A percentile compares a stretch with the other conserved stretches of the same genome.
These are phyloP conservation scores for Luffa acutangula DNA, from an alignment of 306 rosid genomes.

Conservation along the genomic window DNA sequence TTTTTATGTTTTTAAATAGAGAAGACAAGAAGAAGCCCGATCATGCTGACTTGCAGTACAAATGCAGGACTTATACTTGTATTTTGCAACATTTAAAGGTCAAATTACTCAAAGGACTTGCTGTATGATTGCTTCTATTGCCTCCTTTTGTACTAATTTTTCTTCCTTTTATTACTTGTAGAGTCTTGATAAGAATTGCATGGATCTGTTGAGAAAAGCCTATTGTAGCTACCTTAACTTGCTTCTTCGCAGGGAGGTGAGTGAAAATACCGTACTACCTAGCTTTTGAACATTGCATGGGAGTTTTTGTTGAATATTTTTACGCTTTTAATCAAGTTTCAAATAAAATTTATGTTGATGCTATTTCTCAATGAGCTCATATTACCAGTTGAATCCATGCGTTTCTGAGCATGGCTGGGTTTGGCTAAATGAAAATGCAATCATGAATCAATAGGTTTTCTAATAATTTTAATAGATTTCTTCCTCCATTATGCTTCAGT, in stretches of 20 bases:
- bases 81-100: conserved; percentile 91
- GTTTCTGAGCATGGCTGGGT: background rate
- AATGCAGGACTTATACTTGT: conserved; percentile 88
- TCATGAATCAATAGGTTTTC: background rate
- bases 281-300: background rate
- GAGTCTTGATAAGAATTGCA: conserved; percentile 80
- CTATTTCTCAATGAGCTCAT: background rate
- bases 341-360: background rate
- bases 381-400: background rate
- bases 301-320: background rate
- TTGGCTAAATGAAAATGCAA: background rate
- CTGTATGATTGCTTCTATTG: background rate
- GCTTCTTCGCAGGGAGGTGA: conserved; percentile 93
- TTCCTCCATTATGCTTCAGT: background rate
- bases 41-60: conserved; percentile 86
- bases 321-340: background rate
- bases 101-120: conserved; percentile 4
- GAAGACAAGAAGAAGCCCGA: conserved; percentile 97
- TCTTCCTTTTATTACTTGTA: conserved; percentile 25
- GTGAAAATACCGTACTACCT: conserved; percentile 14
- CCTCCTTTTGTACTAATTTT: background rate
- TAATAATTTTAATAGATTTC: background rate
- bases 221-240: conserved; percentile 85
- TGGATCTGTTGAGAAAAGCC: conserved; percentile 60
- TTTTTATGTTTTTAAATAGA: conserved; percentile 36